phyloP scores from a whole-genome alignment of 2,329 filamentous ascomycete species.

The Xylariaceae sp. region DNA sequence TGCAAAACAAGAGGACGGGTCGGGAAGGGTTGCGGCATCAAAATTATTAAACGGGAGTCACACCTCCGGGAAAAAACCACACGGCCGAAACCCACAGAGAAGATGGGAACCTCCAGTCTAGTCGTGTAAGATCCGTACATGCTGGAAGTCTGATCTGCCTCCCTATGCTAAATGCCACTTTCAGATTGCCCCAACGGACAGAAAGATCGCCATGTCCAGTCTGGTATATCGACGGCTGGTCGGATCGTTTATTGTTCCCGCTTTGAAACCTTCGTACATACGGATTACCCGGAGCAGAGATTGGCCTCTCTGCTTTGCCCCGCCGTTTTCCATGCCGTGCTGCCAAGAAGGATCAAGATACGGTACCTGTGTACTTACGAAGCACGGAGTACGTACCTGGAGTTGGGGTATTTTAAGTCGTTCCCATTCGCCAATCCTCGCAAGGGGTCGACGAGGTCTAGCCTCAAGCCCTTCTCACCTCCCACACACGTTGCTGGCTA shows the following conservation, averaged over 20 bases:
- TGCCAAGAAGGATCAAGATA: slow-evolving; percentile 9
- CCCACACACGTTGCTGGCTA: slow-evolving; percentile 3
- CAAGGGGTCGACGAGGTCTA: slow-evolving; percentile 8
- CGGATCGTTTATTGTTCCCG: slow-evolving; percentile 17
- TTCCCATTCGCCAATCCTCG: slow-evolving; percentile 17
- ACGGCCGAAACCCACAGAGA: slow-evolving; percentile 1
- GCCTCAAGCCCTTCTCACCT: slow-evolving; percentile 7
- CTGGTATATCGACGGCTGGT: slow-evolving; percentile 9
- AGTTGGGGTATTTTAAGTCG: neutral
- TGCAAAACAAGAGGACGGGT: neutral
- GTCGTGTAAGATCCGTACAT: neutral
- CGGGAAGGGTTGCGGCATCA: neutral
- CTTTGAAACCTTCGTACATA: slow-evolving; percentile 11
- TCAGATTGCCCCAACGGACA: neutral
- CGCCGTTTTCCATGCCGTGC: slow-evolving; percentile 15
- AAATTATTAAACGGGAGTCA: slow-evolving; percentile 9
- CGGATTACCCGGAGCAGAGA: neutral
- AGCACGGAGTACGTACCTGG: neutral
- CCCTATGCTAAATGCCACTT: neutral
- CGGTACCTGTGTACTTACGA: neutral
- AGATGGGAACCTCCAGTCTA: neutral
- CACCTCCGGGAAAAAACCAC: neutral
- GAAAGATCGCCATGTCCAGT: neutral
- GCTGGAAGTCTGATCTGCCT: neutral
- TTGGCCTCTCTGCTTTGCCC: slow-evolving; percentile 6